Evolutionary conservation across 2,329 filamentous ascomycete genomes (phyloP), one percentile per base, ranked within the genome.

Genomic region (Aquanectria penicillioides): DNA sequence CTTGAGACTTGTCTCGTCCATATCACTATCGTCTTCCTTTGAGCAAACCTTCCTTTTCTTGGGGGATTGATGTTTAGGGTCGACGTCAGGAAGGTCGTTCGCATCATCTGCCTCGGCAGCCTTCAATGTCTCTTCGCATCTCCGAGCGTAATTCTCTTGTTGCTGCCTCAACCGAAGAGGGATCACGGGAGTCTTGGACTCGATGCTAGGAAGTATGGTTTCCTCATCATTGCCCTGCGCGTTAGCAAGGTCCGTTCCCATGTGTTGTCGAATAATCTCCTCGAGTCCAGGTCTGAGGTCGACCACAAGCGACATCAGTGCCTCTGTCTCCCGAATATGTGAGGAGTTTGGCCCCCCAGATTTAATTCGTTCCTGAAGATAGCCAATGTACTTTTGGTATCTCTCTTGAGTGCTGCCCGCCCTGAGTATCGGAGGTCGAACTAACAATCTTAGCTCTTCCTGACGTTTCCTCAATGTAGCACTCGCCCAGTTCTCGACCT

Each of bases 241-340:
- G 1, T 18, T 34, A 18, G 34, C 6, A 22, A 2, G n/a, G 18
- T 5, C 26, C 3, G 2, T 34, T 13, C 12, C 13, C 25, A 29
- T 18, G 13, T 37, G 18, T 2, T 57, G 17, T 1, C 12, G 20
- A n/a, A 64, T 40, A 0, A 33, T 23, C 0, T 23, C 23, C 20
- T 34, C n/a, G 2, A 69, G 18, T 1, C 20, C 13, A 2, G 57
- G 60, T 10, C 49, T 53, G 7, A 70, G 57, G 5, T 69, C 50
- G 13, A 49, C 13, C 2, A 63, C 38, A 6, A 65, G 28, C 0
- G 66, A 67, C 33, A 65, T 20, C 7, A 68, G 10, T 2, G 41
- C 64, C 4, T 68, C 66, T 0, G 53, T 54, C 37, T 69, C 53
- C 3, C 12, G 23, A n/a, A 49, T 25, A 23, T 61, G 53, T 2